A percentile compares a stretch with the other conserved stretches of the same genome.
Evolutionary conservation across 2,329 filamentous ascomycete species (phyloP).

Genomic region (Sporothrix mexicana): DNA sequence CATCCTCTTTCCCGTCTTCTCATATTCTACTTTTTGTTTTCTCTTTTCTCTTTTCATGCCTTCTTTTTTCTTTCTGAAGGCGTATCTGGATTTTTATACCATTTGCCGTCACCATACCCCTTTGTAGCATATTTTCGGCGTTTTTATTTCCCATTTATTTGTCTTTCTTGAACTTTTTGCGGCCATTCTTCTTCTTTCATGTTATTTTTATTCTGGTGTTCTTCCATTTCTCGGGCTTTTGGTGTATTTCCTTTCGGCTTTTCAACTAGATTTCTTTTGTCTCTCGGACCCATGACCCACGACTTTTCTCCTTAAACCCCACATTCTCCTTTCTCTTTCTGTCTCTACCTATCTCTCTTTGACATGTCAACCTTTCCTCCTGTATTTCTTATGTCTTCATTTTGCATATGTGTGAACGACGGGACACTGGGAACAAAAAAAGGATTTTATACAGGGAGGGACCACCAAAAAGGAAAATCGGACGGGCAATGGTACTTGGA

Average conservation of each 20-base stretch:
- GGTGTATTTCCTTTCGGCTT: background rate
- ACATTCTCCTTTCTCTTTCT: background rate
- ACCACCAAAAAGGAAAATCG: background rate
- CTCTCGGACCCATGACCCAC: background rate
- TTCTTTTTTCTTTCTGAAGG: constrained; percentile 21
- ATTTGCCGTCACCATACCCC: constrained; percentile 30
- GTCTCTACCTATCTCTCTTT: background rate
- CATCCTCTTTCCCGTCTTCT: background rate
- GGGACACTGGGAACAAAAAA: constrained; percentile 11
- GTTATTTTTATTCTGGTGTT: background rate
- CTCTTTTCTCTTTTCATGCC: background rate
- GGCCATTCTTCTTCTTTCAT: background rate
- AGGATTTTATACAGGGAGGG: constrained; percentile 14
- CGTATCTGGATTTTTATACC: constrained; percentile 30
- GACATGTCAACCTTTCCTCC: background rate
- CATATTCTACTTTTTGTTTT: background rate
- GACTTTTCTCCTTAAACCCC: background rate
- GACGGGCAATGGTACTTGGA: background rate
- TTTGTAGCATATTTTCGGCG: constrained; percentile 32
- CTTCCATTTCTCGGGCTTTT: background rate
- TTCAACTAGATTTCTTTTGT: constrained; percentile 16
- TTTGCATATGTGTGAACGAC: constrained; percentile 24
- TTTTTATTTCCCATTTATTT: background rate
- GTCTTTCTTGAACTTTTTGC: background rate
- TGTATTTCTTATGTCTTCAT: constrained; percentile 21